Conservation (phyloP, 1,139 yeast species). For the Saccharomycopsis crataegensis region DNA sequence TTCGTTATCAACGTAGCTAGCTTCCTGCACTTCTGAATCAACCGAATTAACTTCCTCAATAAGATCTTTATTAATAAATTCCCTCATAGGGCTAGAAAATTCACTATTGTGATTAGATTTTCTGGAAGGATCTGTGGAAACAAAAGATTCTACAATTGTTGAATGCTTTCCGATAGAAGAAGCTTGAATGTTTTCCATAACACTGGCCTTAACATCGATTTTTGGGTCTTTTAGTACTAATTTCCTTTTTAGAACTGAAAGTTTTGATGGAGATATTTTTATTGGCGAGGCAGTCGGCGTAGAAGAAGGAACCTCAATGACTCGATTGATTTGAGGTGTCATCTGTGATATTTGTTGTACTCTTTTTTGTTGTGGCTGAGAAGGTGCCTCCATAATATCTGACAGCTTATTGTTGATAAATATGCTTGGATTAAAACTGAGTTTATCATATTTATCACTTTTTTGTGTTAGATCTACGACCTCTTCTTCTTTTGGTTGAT, state of each 20-base stretch:
- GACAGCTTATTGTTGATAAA: not conserved
- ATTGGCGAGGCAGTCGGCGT: constrained; percentile 18
- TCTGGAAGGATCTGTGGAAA: not conserved
- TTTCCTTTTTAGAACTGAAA: not conserved
- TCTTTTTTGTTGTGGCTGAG: not conserved
- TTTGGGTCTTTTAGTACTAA: not conserved
- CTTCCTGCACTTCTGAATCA: constrained; percentile 1
- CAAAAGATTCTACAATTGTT: not conserved
- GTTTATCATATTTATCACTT: not conserved
- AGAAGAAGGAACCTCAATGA: constrained; percentile 13
- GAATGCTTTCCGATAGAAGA: not conserved
- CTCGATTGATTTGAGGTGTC: not conserved
- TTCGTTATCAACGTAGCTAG: too few relatives aligned
- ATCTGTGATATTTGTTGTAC: not conserved
- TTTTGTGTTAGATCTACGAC: constrained; percentile 6
- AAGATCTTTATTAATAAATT: not conserved
- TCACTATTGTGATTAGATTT: not conserved
- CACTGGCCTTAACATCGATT: not conserved
- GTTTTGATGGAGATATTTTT: constrained; percentile 6
- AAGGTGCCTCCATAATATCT: not conserved
- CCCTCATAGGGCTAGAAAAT: not conserved
- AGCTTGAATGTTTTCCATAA: not conserved
- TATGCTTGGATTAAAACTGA: not conserved
- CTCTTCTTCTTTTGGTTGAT: not conserved
- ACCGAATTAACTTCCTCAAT: not conserved